Conservation (phyloP, 805 yeast genomes). For the Kodamaea neixiangensis region DNA sequence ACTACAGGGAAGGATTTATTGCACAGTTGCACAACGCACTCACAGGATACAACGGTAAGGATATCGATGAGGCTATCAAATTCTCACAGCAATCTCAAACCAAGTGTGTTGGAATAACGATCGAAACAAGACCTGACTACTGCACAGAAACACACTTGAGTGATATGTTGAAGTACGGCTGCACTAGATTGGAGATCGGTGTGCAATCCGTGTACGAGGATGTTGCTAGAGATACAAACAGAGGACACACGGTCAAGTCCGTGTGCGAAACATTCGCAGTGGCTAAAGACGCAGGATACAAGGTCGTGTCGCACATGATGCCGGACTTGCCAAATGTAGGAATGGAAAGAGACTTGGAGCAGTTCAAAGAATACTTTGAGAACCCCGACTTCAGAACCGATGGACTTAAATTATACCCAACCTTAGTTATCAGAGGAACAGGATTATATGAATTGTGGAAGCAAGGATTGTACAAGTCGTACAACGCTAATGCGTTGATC, state of each 20-base stretch:
- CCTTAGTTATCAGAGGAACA: constrained; percentile 95
- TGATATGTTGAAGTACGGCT: constrained; percentile 95
- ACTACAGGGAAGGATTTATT: constrained; percentile 87
- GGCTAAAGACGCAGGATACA: constrained; percentile 98
- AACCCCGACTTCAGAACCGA: constrained; percentile 97
- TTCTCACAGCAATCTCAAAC: constrained; percentile 93
- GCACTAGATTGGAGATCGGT: constrained; percentile 95
- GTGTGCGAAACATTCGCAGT: constrained; percentile 94
- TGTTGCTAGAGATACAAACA: constrained; percentile 96
- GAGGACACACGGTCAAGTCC: constrained; percentile 96
- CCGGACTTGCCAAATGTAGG: constrained; percentile 99
- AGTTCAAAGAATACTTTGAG: constrained; percentile 93
- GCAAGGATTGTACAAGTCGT: constrained; percentile 89
- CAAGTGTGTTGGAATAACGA: constrained; percentile 97
- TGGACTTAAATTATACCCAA: constrained; percentile 93
- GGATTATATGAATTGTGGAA: constrained; percentile 98
- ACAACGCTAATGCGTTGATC: constrained; percentile 89
- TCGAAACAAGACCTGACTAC: constrained; percentile 97
- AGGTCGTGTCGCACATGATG: constrained; percentile 99
- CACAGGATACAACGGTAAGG: constrained; percentile 85
- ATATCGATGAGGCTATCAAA: constrained; percentile 85
- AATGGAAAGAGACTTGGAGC: constrained; percentile 96
- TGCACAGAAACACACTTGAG: constrained; percentile 94
- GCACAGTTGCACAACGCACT: constrained; percentile 91
- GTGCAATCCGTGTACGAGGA: constrained; percentile 97